A percentile compares a stretch with the other conserved stretches of the same genome.
These are phyloP conservation scores for Xanthoceras sorbifolium DNA, from an alignment of 345 rosid species.

Conservation along the genomic window DNA sequence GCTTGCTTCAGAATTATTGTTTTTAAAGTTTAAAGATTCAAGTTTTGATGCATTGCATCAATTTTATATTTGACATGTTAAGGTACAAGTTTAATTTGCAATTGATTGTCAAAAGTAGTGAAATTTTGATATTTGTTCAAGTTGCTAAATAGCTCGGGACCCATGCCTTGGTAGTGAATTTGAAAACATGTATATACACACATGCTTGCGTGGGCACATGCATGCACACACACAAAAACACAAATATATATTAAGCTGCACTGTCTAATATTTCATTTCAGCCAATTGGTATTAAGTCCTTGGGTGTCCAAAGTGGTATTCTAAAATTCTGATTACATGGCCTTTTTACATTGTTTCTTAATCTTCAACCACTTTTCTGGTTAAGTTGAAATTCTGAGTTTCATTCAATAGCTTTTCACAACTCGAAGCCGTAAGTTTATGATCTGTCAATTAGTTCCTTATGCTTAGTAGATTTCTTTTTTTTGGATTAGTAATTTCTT, in stretches of 20 bases:
- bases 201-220: too few species aligned
- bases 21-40: background rate
- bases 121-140: slow-evolving; percentile 3
- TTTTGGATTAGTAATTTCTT: background rate
- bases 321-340: background rate
- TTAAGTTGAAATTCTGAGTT: background rate
- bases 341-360: background rate
- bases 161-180: background rate
- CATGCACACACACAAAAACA: too few species aligned
- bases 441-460: background rate
- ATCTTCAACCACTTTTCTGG: background rate
- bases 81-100: background rate
- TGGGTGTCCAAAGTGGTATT: background rate
- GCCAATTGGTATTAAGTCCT: background rate
- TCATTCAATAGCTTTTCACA: background rate
- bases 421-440: background rate
- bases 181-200: too few species aligned
- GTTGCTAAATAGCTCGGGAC: background rate
- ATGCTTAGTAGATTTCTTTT: background rate
- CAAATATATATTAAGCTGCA: too few species aligned
- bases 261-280: too few species aligned
- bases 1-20: background rate
- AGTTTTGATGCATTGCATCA: background rate
- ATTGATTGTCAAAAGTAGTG: background rate
- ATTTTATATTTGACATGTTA: background rate